Evolutionary conservation across 805 yeast genomes (phyloP), one percentile per base, ranked within the genome.

Genomic region (Yamadazyma akitaensis): DNA sequence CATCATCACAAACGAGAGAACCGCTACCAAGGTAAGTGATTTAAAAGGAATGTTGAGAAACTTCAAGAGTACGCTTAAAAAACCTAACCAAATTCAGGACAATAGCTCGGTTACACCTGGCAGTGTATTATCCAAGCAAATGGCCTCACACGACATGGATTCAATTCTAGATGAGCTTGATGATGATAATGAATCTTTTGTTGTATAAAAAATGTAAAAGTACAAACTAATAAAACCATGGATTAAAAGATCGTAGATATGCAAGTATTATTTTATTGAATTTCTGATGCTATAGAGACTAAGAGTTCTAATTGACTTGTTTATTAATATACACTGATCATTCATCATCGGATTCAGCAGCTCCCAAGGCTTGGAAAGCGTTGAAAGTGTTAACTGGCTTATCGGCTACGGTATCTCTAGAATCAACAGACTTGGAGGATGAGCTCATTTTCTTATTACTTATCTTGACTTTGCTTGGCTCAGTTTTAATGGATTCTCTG

Each of bases 301-400:
- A 9, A 28, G n/a, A 28, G 4, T 5, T 13, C 32, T 9, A 25
- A 38, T 14, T 37, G 12, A 28, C 32, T 26, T 38, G 26, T 26
- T 25, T 38, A 38, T 38, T 28, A 32, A 31, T 21, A 32, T 33
- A 21, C 28, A 19, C 21, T 24, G 16, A 42, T 40, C 36, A 43
- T 35, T 44, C 45, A 33, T 50, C 51, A 28, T 44, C 53, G 24
- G 41, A 35, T 36, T 76, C 84, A 24, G 76, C 83, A 39, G 73
- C 83, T 25, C 79, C 85, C 60, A 87, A 78, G 21, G 92, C 92
- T 56, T 84, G 90, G 63, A 87, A 87, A 4, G 94, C 92, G 65
- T 87, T 87, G 75, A 86, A 87, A 17, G 79, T 74, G 37, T 75
- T 73, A 51, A 80, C 79, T 51, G 79, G 85, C 53, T 82, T 79